Evolutionary conservation across 352 stramenopile species (phyloP).

Genomic region (Phytophthora palmivora): DNA sequence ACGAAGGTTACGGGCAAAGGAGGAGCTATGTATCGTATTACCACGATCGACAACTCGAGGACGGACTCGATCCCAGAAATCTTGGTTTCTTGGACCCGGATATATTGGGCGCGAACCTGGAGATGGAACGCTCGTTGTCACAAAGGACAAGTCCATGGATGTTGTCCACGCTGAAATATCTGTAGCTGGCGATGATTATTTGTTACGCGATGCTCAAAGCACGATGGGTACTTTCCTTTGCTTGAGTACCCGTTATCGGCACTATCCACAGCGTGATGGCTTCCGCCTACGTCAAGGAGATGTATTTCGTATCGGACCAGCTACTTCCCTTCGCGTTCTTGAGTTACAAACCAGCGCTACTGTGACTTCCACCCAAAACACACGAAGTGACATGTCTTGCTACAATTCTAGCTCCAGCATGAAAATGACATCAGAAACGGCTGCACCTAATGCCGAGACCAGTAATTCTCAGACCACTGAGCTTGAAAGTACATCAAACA

Average conservation of each 20-base stretch:
- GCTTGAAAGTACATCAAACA: conserved; percentile 16
- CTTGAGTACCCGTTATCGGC: conserved; percentile 68
- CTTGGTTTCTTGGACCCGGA: conserved; percentile 68
- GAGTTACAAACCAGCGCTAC: conserved; percentile 30
- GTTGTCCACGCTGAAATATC: conserved; percentile 67
- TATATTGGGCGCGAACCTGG: conserved; percentile 65
- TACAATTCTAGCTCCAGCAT: conserved; percentile 14
- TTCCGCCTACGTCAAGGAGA: conserved; percentile 66
- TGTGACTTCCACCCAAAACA: neutral
- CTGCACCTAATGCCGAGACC: neutral
- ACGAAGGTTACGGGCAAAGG: conserved; percentile 49
- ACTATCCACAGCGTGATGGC: conserved; percentile 74
- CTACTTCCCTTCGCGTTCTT: conserved; percentile 45
- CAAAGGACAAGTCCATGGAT: conserved; percentile 71
- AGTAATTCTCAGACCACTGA: neutral
- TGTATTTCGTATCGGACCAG: conserved; percentile 52
- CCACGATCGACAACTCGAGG: conserved; percentile 31
- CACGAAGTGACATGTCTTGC: neutral
- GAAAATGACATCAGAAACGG: conserved; percentile 4
- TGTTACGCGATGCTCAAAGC: conserved; percentile 60
- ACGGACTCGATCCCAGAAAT: conserved; percentile 47
- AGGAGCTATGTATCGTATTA: conserved; percentile 67
- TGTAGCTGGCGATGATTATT: conserved; percentile 68
- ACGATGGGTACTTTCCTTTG: conserved; percentile 69
- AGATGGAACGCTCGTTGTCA: conserved; percentile 56